Conservation (phyloP, 106 monocot genomes). For the Iris macrosiphon region DNA sequence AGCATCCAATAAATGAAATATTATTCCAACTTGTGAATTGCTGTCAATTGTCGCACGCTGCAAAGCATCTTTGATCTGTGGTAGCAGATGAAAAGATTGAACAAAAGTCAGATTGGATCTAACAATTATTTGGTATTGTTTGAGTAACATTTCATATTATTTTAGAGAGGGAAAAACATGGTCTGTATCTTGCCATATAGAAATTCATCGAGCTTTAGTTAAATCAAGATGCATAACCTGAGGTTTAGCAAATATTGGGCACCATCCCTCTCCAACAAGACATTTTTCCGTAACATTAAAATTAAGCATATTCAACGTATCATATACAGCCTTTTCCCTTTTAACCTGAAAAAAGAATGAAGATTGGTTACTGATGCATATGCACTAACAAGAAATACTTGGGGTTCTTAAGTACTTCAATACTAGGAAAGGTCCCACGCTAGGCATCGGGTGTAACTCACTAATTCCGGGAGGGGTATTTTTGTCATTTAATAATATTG, state of each 20-base stretch:
- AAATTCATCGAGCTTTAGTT: background rate
- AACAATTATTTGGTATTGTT: background rate
- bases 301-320: slow-evolving; percentile 97
- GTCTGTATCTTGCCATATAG: background rate
- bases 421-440: no score
- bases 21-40: slow-evolving; percentile 95
- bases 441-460: no score
- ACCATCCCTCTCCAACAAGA: slow-evolving; percentile 99
- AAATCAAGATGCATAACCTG: slow-evolving; percentile 45
- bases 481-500: no score
- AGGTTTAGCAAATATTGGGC: slow-evolving; percentile 76
- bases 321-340: slow-evolving; percentile 98
- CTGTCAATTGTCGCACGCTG: slow-evolving; percentile 84
- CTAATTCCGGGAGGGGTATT: no score
- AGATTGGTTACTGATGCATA: slow-evolving; percentile 4
- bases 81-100: background rate
- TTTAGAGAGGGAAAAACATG: no score
- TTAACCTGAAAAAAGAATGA: slow-evolving; percentile 44
- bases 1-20: slow-evolving; percentile 95
- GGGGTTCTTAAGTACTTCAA: no score
- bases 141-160: background rate
- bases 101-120: background rate
- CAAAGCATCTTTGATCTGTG: slow-evolving; percentile 87
- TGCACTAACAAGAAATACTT: background rate
- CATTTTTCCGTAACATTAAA: slow-evolving; percentile 99